Evolutionary conservation across 2,329 filamentous ascomycete genomes (phyloP).

Genomic region (Calonectria montana): DNA sequence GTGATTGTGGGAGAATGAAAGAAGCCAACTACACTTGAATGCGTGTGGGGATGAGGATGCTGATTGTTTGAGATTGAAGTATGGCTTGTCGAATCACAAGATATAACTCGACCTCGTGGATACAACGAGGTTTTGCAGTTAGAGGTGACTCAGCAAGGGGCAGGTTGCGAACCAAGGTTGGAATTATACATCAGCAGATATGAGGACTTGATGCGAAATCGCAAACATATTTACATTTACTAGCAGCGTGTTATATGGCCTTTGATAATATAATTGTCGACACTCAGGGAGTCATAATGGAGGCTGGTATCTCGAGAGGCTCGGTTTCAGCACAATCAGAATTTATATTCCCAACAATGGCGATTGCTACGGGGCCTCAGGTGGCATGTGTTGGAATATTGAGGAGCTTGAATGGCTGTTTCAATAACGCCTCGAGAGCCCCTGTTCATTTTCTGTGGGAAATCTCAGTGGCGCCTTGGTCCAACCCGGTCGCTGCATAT

Average conservation of each 20-base stretch:
- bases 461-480: background rate
- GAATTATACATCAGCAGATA: background rate
- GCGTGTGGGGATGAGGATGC: background rate
- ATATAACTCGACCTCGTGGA: background rate
- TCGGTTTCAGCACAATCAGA: background rate
- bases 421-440: background rate
- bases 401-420: background rate
- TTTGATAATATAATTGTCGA: background rate
- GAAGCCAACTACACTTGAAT: background rate
- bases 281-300: background rate
- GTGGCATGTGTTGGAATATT: background rate
- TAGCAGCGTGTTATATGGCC: background rate
- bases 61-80: background rate
- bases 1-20: background rate
- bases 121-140: background rate
- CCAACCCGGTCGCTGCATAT: background rate
- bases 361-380: background rate
- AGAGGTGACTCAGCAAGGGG: background rate
- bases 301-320: background rate
- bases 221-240: background rate
- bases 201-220: background rate
- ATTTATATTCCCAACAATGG: background rate
- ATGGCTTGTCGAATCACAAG: background rate
- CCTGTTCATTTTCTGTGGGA: background rate
- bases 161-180: background rate